A percentile compares a stretch with the other conserved stretches of the same genome.
These are phyloP conservation scores for Castanea crenata DNA, from an alignment of 306 rosid species.

Conservation along the genomic window DNA sequence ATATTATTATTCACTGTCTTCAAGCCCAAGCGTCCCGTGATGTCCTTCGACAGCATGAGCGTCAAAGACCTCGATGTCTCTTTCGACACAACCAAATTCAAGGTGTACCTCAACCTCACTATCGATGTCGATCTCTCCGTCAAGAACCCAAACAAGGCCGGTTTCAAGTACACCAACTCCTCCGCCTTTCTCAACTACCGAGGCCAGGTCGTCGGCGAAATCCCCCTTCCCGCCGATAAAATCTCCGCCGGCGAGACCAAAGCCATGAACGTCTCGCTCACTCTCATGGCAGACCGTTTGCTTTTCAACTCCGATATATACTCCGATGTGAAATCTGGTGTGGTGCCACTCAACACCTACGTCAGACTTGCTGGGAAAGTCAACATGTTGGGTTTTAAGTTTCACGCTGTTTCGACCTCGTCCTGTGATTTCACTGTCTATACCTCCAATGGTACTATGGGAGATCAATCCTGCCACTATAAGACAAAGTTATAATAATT, in stretches of 20 bases:
- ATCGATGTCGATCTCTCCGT: constrained; percentile 36
- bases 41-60: constrained; percentile 17
- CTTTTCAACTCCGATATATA: constrained; percentile 20
- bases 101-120: constrained; percentile 44
- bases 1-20: constrained; percentile 48
- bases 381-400: constrained; percentile 23
- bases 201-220: constrained; percentile 57
- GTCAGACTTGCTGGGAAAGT: constrained; percentile 41
- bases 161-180: constrained; percentile 40
- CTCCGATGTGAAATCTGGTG: constrained; percentile 35
- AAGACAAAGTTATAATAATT: constrained; percentile 41
- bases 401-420: constrained; percentile 32
- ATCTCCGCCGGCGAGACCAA: constrained; percentile 30
- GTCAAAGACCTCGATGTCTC: constrained; percentile 29
- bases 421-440: constrained; percentile 51
- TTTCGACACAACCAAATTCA: constrained; percentile 6
- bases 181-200: constrained; percentile 49
- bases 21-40: constrained; percentile 42
- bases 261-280: constrained; percentile 41
- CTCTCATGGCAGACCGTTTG: constrained; percentile 55
- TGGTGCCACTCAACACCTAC: constrained; percentile 41
- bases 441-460: constrained; percentile 12
- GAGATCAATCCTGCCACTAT: constrained; percentile 32
- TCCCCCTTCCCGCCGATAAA: constrained; percentile 31
- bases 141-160: constrained; percentile 50